Conservation (phyloP, 2,329 filamentous ascomycete genomes). For the Claviceps spartinae region DNA sequence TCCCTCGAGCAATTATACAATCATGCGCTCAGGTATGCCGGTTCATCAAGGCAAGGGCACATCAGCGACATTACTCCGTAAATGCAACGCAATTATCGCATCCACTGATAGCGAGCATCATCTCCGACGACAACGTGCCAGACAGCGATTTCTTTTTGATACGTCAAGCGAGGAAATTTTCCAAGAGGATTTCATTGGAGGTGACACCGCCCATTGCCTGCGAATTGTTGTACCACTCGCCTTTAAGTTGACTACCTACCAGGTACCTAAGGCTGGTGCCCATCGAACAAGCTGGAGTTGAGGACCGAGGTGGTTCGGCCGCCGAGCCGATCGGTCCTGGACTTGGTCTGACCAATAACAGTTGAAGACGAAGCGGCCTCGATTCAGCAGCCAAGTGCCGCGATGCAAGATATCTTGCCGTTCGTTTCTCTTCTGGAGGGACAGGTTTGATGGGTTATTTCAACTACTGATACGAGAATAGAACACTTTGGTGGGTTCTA, state of each 20-base stretch:
- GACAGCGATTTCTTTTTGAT: not conserved
- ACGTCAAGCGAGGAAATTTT: not conserved
- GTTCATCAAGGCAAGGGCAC: not conserved
- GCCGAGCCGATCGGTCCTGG: not conserved
- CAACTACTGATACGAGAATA: not conserved
- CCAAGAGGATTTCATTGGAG: not conserved
- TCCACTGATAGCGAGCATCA: not conserved
- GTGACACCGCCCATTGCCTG: not conserved
- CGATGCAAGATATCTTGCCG: not conserved
- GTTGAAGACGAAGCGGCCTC: not conserved
- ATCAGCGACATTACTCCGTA: not conserved
- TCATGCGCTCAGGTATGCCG: not conserved
- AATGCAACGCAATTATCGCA: not conserved
- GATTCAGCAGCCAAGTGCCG: not conserved
- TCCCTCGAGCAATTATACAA: no score
- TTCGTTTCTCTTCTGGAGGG: not conserved
- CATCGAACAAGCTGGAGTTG: not conserved
- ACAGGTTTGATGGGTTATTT: not conserved
- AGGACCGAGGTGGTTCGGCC: not conserved
- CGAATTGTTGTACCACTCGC: not conserved
- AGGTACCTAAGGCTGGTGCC: no score
- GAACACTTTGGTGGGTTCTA: not conserved
- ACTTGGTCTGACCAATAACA: not conserved
- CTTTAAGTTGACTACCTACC: not conserved
- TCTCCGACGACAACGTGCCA: not conserved